Evolutionary conservation across 176 grass and related monocot species (phyloP), one percentile per base, ranked within the genome.

Genomic region (Chrysopogon serrulatus): DNA sequence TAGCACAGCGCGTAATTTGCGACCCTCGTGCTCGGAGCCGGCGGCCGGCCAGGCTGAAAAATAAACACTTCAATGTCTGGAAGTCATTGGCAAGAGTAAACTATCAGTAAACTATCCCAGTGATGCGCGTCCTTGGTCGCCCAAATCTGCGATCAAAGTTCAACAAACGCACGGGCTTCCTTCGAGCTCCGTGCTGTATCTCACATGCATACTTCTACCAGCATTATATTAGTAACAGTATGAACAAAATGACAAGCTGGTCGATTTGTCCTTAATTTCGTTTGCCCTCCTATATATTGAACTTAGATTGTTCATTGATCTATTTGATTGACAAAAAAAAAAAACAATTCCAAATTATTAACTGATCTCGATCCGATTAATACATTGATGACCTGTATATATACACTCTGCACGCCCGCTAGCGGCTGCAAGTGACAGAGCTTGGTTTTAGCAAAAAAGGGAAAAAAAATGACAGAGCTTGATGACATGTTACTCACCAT

Each of bases 1-100:
- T 45, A 65, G 54, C 12, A 21, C 2, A 33, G 77, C 7, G 77
- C 87, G 82, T 63, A 61, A 89, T 81, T 81, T 85, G 77, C 81
- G 81, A 79, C 68, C 39, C 80, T 88, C 68, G 81, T 84, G 75
- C 45, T 84, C 44, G 30, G 81, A 83, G 82, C 69, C 61, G 76
- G 68, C 43, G 14, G 44, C 47, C 17, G 82, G 68, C 31, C 87
- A 27, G 54, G 16, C 31, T 11, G 42, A 31, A 83, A n/a, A 70
- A 36, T 3, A 79, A 65, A 10, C 10, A 3, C 28, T 44, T 31
- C 66, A 17, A 21, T 37, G 37, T 27, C 16, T 17, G 2, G 10
- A 16, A 40, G 54, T n/a, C 53, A 28, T 78, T 31, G 54, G 76
- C 8, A 17, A 27, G 32, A 35, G 76, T 86, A 86, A 80, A n/a